These are phyloP conservation scores for Magnaporthales sp. DNA, from an alignment of 2,329 filamentous ascomycete genomes.

Conservation along the genomic window DNA sequence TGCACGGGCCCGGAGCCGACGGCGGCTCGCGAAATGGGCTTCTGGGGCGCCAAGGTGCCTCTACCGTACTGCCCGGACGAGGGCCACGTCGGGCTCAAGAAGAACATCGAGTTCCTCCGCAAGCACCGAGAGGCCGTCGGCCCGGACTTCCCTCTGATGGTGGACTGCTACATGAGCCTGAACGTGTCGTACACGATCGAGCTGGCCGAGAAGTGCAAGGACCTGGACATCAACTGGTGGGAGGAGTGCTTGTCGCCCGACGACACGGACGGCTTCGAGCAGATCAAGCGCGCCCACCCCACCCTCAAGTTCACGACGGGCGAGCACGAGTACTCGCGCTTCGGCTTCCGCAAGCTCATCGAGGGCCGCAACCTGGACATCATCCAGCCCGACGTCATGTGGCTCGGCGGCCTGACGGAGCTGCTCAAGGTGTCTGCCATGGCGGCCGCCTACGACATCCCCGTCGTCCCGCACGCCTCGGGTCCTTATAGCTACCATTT, in stretches of 20 bases:
- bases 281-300: slow-evolving; percentile 85
- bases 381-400: slow-evolving; percentile 95
- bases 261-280: slow-evolving; percentile 82
- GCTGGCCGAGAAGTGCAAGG: slow-evolving; percentile 72
- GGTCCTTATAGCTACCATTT: slow-evolving; percentile 96
- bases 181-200: slow-evolving; percentile 91
- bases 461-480: slow-evolving; percentile 89
- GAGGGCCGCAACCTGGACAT: slow-evolving; percentile 90
- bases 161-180: slow-evolving; percentile 95
- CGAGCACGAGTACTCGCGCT: slow-evolving; percentile 91
- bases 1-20: slow-evolving; percentile 83
- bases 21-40: slow-evolving; percentile 76
- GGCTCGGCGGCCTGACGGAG: slow-evolving; percentile 89
- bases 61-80: slow-evolving; percentile 86
- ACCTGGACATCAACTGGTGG: slow-evolving; percentile 93
- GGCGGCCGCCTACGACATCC: slow-evolving; percentile 88
- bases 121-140: slow-evolving; percentile 79
- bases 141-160: slow-evolving; percentile 85
- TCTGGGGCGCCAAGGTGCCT: slow-evolving; percentile 84
- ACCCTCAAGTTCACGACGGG: slow-evolving; percentile 90
- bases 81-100: slow-evolving; percentile 69
- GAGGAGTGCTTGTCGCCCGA: slow-evolving; percentile 89
- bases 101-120: slow-evolving; percentile 83
- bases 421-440: slow-evolving; percentile 81
- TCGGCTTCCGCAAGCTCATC: slow-evolving; percentile 89